Evolutionary conservation across 164 flowering plant species (phyloP).

Genomic region (Dillenia turbinata): DNA sequence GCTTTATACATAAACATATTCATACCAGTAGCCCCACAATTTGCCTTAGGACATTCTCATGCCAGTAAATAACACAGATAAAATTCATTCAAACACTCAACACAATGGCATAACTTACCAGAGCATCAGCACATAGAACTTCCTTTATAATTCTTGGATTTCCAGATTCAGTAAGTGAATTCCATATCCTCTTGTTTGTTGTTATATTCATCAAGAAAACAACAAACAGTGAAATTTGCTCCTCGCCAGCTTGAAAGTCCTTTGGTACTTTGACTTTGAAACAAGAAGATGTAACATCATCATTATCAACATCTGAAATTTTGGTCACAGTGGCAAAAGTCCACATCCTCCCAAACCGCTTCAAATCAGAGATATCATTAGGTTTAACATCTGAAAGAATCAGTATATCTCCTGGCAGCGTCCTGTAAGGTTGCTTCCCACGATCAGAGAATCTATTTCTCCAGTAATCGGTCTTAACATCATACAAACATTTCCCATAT

Average conservation of each 20-base stretch:
- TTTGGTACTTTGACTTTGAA: slow-evolving; percentile 40
- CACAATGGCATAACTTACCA: slow-evolving; percentile 29
- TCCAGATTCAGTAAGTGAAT: slow-evolving; percentile 25
- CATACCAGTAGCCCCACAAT: too few relatives aligned
- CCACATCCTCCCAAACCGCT: slow-evolving; percentile 30
- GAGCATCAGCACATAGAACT: slow-evolving; percentile 18
- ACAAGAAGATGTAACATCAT: slow-evolving; percentile 8
- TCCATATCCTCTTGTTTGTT: slow-evolving; percentile 55
- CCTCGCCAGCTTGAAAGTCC: slow-evolving; percentile 15
- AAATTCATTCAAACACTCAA: too few relatives aligned
- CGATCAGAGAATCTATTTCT: slow-evolving; percentile 27
- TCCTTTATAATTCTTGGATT: slow-evolving; percentile 23
- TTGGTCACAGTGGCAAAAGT: slow-evolving; percentile 30
- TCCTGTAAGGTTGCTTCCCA: slow-evolving; percentile 38
- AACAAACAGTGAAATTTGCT: slow-evolving; percentile 29
- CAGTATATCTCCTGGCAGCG: slow-evolving; percentile 58
- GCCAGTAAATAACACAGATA: too few relatives aligned
- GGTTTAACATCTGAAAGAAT: slow-evolving; percentile 43
- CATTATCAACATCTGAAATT: slow-evolving; percentile 15
- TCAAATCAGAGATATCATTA: slow-evolving; percentile 35
- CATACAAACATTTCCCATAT: slow-evolving; percentile 21
- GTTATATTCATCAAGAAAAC: slow-evolving; percentile 44
- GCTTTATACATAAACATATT: too few relatives aligned
- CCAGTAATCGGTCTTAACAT: slow-evolving; percentile 48
- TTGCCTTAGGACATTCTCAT: too few relatives aligned